Evolutionary conservation across 2,329 filamentous ascomycete genomes (phyloP), one percentile per base, ranked within the genome.

Genomic region (Penicillium sp.): DNA sequence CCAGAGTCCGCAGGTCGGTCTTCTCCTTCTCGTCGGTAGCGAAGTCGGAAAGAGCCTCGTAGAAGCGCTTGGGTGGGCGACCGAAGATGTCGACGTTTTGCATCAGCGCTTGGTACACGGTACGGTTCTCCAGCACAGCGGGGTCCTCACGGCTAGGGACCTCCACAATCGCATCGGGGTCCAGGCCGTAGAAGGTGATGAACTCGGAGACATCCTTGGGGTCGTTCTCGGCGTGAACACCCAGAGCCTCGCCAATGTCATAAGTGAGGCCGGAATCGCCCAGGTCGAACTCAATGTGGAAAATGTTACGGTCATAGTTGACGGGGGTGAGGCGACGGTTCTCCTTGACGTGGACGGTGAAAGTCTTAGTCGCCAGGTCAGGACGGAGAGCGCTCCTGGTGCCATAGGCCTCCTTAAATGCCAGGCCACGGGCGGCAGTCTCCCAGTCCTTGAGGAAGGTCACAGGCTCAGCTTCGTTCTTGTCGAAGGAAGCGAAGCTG

Each of bases 281-380:
- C 23, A 98, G 82, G 66, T 97, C 93, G 65, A 98, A 98, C 74
- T 98, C 93, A 55, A 98, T 97, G 76, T 98, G 93, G 86, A 98
- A 98, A 72, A 98, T 97, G 79, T 98, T 96, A 62, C 93, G 89
- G 72, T 97, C 91, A 68, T 98, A 98, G 28, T 84, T 87, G 23
- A 73, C 64, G 3, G 93, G 93, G 0, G 93, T 98, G 47, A 98
- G 81, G 56, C 93, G 84, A 54, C 93, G 88, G 75, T 95, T 96
- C 77, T 97, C 93, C 77, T 95, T 89, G 71, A 98, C 91, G 47
- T 84, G 86, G 46, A 96, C 87, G 37, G 89, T 88, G 63, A 81
- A 85, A 1, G 92, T 97, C 81, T 92, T 90, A 65, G 89, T 83
- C 8, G 86, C 75, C 47, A 95, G 77, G 64, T 98, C 93, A 9